These are phyloP conservation scores for Pseudogymnoascus sp. DNA, from an alignment of 2,329 filamentous ascomycete genomes.

Conservation along the genomic window DNA sequence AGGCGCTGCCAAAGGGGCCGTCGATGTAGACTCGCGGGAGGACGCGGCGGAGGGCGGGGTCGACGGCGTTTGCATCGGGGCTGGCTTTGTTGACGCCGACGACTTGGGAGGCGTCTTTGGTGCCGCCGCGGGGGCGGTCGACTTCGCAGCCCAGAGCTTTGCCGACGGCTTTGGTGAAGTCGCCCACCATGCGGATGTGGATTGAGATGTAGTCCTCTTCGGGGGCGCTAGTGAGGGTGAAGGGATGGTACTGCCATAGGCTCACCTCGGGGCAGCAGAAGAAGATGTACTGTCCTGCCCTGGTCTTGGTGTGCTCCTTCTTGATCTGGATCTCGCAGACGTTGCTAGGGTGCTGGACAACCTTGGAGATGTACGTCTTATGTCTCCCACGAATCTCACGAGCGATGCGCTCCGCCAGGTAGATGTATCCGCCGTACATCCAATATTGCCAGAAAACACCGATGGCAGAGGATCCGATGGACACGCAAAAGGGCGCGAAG, in stretches of 20 bases:
- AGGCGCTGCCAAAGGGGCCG: conserved; percentile 77
- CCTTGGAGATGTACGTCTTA: conserved; percentile 81
- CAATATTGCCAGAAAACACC: conserved; percentile 88
- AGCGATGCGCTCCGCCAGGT: conserved; percentile 70
- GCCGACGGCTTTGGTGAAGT: conserved; percentile 68
- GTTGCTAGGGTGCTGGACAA: conserved; percentile 82
- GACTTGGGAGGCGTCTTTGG: conserved; percentile 54
- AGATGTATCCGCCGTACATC: conserved; percentile 76
- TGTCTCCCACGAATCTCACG: conserved; percentile 73
- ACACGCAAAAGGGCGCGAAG: conserved; percentile 68
- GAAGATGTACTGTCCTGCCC: conserved; percentile 82
- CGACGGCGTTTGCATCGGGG: conserved; percentile 43
- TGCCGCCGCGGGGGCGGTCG: conserved; percentile 46
- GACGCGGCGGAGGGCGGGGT: conserved; percentile 64
- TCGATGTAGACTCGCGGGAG: conserved; percentile 77
- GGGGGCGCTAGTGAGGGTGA: conserved; percentile 77
- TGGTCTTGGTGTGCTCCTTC: conserved; percentile 77
- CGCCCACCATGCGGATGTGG: conserved; percentile 74
- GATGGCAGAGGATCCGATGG: conserved; percentile 55
- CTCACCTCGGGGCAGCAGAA: conserved; percentile 80
- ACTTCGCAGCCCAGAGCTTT: conserved; percentile 69
- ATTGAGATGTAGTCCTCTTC: conserved; percentile 88
- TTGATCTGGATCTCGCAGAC: conserved; percentile 90
- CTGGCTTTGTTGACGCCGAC: conserved; percentile 58
- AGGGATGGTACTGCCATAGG: conserved; percentile 83